Conservation (phyloP, 169 alveolate species). For the Eimeria nieschulzi region DNA sequence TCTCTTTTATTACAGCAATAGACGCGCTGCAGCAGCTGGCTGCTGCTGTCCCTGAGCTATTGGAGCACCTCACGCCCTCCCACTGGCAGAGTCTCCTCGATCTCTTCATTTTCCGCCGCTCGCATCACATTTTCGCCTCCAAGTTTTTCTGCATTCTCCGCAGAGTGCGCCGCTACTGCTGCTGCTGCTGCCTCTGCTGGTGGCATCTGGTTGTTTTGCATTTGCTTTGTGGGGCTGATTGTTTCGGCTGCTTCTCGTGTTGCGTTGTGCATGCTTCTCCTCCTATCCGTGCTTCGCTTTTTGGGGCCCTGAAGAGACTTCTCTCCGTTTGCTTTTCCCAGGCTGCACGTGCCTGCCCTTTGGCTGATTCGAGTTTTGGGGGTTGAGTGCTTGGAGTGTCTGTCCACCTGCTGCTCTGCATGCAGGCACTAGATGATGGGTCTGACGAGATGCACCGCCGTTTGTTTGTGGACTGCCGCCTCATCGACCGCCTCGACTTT, state of each 20-base stretch:
- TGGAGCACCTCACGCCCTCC: neutral
- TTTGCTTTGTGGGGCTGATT: too few species aligned
- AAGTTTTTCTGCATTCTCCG: constrained; percentile 14
- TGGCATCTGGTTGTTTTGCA: too few species aligned
- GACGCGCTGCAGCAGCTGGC: constrained; percentile 39
- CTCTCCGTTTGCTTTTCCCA: neutral
- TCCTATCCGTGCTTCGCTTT: neutral
- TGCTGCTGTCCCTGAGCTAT: neutral
- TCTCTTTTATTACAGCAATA: neutral
- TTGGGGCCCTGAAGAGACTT: too few species aligned
- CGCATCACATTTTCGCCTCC: constrained; percentile 35
- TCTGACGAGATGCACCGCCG: constrained; percentile 14
- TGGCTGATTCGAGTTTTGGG: too few species aligned
- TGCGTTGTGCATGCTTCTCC: neutral
- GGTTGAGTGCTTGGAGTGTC: neutral
- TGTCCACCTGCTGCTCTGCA: constrained; percentile 6
- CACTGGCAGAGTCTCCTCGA: constrained; percentile 16
- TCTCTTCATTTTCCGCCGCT: neutral
- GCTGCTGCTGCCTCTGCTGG: constrained; percentile 16
- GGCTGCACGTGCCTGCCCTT: too few species aligned
- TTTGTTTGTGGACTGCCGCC: constrained; percentile 49
- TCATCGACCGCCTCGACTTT: constrained; percentile 59
- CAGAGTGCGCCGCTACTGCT: constrained; percentile 19
- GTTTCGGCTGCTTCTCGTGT: too few species aligned
- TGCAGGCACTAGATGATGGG: constrained; percentile 61